phyloP scores from a whole-genome alignment of 176 grass and related monocot genomes.

The Cocos nucifera region DNA sequence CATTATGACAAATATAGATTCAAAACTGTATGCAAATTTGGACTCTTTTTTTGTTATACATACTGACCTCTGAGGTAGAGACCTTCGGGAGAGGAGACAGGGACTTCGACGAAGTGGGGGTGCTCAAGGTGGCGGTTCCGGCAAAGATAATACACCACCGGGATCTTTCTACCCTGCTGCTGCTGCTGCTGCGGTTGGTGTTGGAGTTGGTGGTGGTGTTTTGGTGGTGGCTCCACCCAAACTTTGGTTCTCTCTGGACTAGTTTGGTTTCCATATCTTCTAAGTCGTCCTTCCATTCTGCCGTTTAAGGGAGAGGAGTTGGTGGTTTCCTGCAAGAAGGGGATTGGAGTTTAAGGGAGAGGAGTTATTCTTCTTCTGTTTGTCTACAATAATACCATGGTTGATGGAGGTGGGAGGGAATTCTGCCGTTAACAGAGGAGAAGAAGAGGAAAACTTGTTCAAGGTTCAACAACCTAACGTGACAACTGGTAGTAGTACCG shows the following conservation, averaged over 20 bases:
- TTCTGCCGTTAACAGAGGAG: too few species aligned
- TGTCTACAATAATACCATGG: too few species aligned
- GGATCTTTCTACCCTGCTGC: slow-evolving; percentile 33
- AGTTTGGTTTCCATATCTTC: slow-evolving; percentile 21
- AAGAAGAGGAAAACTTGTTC: too few species aligned
- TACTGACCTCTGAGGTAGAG: slow-evolving; percentile 84
- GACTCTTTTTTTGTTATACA: slow-evolving; percentile 1
- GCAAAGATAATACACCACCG: slow-evolving; percentile 92
- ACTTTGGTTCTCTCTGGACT: slow-evolving; percentile 81
- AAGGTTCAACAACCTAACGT: too few species aligned
- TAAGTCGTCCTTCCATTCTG: slow-evolving; percentile 30
- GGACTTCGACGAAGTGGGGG: slow-evolving; percentile 98
- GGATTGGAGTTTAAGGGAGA: too few species aligned
- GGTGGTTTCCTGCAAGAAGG: too few species aligned
- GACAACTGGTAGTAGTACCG: too few species aligned
- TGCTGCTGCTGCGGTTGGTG: slow-evolving; percentile 25
- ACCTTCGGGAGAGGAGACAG: slow-evolving; percentile 55
- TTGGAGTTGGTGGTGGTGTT: slow-evolving; percentile 41
- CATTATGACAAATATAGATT: not conserved
- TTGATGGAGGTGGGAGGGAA: too few species aligned
- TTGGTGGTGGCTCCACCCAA: slow-evolving; percentile 76
- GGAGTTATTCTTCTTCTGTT: too few species aligned
- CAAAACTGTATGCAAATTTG: not conserved
- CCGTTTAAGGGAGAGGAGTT: too few species aligned
- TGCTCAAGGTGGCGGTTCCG: slow-evolving; percentile 87